Conservation (phyloP, 2,329 filamentous ascomycete species). For the Cordyceps pruinosa region DNA sequence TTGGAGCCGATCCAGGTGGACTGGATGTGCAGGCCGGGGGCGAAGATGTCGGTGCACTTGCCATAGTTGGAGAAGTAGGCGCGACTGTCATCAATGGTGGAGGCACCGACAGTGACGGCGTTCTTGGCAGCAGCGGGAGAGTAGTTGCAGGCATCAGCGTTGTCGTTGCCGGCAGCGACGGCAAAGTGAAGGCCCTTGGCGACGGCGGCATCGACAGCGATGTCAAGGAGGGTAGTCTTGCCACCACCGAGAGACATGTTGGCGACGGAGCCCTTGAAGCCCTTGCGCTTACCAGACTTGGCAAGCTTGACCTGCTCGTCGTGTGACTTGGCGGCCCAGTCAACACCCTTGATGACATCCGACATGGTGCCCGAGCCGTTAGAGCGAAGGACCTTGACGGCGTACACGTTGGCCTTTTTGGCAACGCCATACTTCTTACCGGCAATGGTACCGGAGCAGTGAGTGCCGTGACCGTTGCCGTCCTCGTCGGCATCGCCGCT, state of each 20-base stretch:
- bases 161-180: constrained; percentile 97
- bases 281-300: constrained; percentile 85
- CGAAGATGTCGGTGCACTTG: constrained; percentile 99
- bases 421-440: constrained; percentile 99
- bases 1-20: constrained; percentile 98
- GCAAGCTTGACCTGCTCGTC: constrained; percentile 65
- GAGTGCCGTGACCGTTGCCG: constrained; percentile 96
- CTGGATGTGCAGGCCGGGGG: constrained; percentile 90
- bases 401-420: constrained; percentile 95
- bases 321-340: constrained; percentile 83
- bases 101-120: constrained; percentile 93
- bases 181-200: constrained; percentile 92
- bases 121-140: constrained; percentile 88
- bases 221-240: constrained; percentile 87
- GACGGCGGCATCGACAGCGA: constrained; percentile 90
- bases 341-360: constrained; percentile 96
- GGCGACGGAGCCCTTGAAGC: constrained; percentile 97
- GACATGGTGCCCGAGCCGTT: constrained; percentile 98
- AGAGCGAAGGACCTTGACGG: constrained; percentile 95
- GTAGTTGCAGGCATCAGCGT: constrained; percentile 98
- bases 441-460: constrained; percentile 96
- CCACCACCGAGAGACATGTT: constrained; percentile 99
- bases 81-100: constrained; percentile 86
- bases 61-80: constrained; percentile 99
- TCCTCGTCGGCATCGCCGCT: constrained; percentile 76